Percentiles rank a stretch among this genome's conserved stretches.
phyloP scores from a whole-genome alignment of 2,329 filamentous ascomycete genomes.

The Trichophaea hybrida region DNA sequence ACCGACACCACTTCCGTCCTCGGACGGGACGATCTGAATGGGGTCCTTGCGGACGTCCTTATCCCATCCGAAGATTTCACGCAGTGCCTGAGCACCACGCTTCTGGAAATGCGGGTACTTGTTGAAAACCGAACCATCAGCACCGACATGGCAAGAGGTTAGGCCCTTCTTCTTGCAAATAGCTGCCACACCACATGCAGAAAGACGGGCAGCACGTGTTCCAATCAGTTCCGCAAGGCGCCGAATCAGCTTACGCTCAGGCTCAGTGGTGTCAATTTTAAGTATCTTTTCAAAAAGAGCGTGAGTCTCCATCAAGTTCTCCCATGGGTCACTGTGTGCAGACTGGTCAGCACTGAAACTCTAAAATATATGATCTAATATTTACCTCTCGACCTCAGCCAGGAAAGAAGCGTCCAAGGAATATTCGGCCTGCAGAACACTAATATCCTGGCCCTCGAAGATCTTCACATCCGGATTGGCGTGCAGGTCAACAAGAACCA shows the following conservation, averaged over 20 bases:
- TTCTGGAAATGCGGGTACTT: slow-evolving; percentile 98
- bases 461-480: slow-evolving; percentile 60
- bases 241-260: slow-evolving; percentile 79
- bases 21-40: slow-evolving; percentile 72
- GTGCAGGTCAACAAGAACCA: slow-evolving; percentile 72
- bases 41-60: slow-evolving; percentile 59
- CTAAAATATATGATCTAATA: neutral
- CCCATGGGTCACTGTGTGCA: slow-evolving; percentile 60
- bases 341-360: neutral
- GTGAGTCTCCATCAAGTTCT: slow-evolving; percentile 80
- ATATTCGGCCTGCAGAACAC: slow-evolving; percentile 70
- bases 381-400: slow-evolving; percentile 72
- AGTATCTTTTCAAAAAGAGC: slow-evolving; percentile 71
- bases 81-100: slow-evolving; percentile 72
- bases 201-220: slow-evolving; percentile 81
- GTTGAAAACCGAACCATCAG: slow-evolving; percentile 95
- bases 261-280: slow-evolving; percentile 51
- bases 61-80: slow-evolving; percentile 81
- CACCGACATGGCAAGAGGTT: slow-evolving; percentile 78
- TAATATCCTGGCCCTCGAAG: slow-evolving; percentile 71
- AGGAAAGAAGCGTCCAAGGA: slow-evolving; percentile 86
- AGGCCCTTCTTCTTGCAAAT: slow-evolving; percentile 96
- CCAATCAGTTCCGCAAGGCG: slow-evolving; percentile 87
- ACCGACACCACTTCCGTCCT: slow-evolving; percentile 94
- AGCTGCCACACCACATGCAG: slow-evolving; percentile 84